Evolutionary conservation across 148 eudicot species (phyloP), one percentile per base, ranked within the genome.

Genomic region (Nyssa sinensis): DNA sequence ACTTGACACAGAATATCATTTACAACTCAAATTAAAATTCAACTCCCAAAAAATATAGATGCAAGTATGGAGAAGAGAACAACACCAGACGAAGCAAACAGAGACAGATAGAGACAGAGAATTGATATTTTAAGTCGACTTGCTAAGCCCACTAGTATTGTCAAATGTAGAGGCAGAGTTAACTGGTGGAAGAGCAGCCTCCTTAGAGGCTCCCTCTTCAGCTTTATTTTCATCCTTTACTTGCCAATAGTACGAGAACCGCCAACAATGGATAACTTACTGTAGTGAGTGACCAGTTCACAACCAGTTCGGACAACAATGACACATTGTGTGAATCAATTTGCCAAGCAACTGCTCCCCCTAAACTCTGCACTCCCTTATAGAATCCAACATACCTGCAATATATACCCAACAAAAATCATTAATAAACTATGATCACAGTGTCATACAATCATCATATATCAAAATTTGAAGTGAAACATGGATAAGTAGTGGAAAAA

Each of bases 291-390:
- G 63, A 84, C 99, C 99, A 95, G 70, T 89, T 95, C 8, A 83
- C 75, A 60, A 89, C 81, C 64, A 95, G 69, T 75, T 95, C 86
- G 64, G 79, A 80, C 64, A 91, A 31, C 71, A 81, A 91, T 8
- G 97, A 82, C 37, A 87, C 91, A 10, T 80, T 82, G 69, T 90
- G 93, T 14, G 83, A 79, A 81, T 95, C 99, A 28, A 95, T 64
- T 81, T 95, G 99, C 99, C 97, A 95, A 29, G 99, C 91, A 59
- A 93, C 85, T 29, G 97, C 99, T 7, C 90, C 96, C 44, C 99
- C 99, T 6, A 97, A 97, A 77, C 99, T 95, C 70, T 95, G 99
- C 34, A 95, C 86, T 61, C 99, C 99, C 85, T 95, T 95, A 70
- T 92, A 93, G 73, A 95, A 95, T 35, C 99, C 99, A 30, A 79